These are phyloP conservation scores for Berkeleyomyces rouxiae DNA, from an alignment of 2,329 filamentous ascomycete genomes.

Conservation along the genomic window DNA sequence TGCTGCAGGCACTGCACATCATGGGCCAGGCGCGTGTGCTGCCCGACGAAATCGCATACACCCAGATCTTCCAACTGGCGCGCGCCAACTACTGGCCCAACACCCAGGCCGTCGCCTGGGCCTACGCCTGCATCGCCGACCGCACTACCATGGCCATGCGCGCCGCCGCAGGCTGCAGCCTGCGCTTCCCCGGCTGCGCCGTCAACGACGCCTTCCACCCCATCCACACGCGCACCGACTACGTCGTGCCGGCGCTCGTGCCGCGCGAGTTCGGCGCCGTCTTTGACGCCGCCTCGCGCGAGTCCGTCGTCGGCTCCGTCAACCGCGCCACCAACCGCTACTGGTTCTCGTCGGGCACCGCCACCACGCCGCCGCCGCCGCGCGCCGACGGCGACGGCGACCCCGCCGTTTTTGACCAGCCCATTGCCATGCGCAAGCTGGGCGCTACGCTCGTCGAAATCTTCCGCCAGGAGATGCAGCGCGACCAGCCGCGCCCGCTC, in stretches of 20 bases:
- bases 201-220: not conserved
- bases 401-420: too few species aligned
- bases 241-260: conserved; percentile 11
- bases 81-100: conserved; percentile 15
- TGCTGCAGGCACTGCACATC: not conserved
- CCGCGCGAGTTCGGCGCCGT: conserved; percentile 3
- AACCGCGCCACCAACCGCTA: not conserved
- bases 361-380: not conserved
- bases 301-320: not conserved
- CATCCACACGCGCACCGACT: not conserved
- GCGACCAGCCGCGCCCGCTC: not conserved
- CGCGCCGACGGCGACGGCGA: not conserved
- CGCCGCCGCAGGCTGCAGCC: conserved; percentile 14
- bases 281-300: not conserved
- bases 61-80: conserved; percentile 6
- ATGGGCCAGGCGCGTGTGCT: not conserved
- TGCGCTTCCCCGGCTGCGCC: conserved; percentile 9
- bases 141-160: conserved; percentile 19
- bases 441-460: conserved; percentile 5
- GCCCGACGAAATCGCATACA: conserved; percentile 5
- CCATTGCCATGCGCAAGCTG: not conserved
- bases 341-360: not conserved
- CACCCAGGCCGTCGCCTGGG: conserved; percentile 21
- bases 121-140: conserved; percentile 19
- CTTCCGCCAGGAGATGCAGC: not conserved